Percentiles rank a stretch among this genome's conserved stretches.
phyloP scores from a whole-genome alignment of 305 asterid genomes.

The Ilex paraguariensis region DNA sequence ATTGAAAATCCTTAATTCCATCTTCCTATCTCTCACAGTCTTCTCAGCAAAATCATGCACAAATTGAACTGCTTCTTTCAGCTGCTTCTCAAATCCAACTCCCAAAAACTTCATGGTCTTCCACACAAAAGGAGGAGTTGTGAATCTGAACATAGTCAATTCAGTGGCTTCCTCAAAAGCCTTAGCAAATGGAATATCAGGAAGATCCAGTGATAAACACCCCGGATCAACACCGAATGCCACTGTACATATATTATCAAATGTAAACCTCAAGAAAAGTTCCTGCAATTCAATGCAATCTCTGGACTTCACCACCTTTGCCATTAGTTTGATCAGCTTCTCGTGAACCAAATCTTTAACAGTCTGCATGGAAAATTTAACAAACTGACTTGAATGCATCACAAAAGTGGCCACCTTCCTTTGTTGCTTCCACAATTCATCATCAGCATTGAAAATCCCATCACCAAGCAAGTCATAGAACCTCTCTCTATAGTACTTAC shows the following conservation, averaged over 20 bases:
- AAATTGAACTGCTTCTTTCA: not conserved
- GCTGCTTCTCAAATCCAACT: not conserved
- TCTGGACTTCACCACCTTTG: not conserved
- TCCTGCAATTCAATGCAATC: conserved; percentile 7
- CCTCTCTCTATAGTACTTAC: not conserved
- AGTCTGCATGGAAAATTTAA: not conserved
- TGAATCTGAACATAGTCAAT: conserved; percentile 3
- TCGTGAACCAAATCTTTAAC: not conserved
- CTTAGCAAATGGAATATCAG: not conserved
- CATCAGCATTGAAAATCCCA: conserved; percentile 2
- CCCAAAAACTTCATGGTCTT: not conserved
- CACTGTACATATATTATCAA: conserved; percentile 6
- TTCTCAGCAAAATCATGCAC: conserved; percentile 3
- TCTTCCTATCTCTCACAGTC: not conserved
- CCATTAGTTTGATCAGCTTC: not conserved
- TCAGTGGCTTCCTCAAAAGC: conserved; percentile 2
- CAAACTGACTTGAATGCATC: not conserved
- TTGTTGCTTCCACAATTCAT: not conserved
- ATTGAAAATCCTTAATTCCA: not conserved
- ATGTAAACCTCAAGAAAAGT: conserved; percentile 1
- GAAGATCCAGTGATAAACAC: not conserved
- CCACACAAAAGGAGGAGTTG: conserved; percentile 5
- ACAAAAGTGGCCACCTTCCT: not conserved
- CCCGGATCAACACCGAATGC: conserved; percentile 1
- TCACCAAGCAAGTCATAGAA: not conserved